Evolutionary conservation across 2,329 filamentous ascomycete species (phyloP), one percentile per base, ranked within the genome.

Genomic region (Cladosporium halotolerans): DNA sequence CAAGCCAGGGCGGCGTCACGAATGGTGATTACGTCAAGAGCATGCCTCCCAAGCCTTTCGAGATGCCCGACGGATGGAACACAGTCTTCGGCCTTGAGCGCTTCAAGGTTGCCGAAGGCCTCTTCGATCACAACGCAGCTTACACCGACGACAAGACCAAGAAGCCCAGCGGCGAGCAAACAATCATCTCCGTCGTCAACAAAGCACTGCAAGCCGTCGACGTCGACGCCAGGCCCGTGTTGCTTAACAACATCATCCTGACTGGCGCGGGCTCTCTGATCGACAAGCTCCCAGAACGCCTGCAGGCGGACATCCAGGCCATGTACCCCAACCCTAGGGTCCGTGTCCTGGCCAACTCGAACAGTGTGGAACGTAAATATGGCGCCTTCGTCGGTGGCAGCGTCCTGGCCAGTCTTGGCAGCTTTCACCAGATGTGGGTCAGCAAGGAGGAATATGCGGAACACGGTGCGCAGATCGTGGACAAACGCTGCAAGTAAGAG

Each of bases 341-440:
- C 63, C 88, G 93, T 71, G 83, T 99, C 36, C 87, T 93, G 62
- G 89, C 93, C 0, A 86, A 90, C 0, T 89, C 89, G 14, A 83
- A 92, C 63, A 88, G 88, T 0, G 88, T 86, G 36, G 95, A 99
- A 78, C 78, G 95, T 51, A 86, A 90, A 60, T 97, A 95, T 70
- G 91, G 89, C 18, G 85, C 88, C 46, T 99, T 93, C 92, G 90
- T 99, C 61, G 93, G 95, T 44, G 93, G 93, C 43, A 96, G 90
- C 72, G 96, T 99, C 63, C 76, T 99, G 61, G 91, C 89, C 6
- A 96, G 91, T 71, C 72, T 99, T 73, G 95, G 95, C 9, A 96
- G 91, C 11, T 99, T 99, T 74, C 93, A 99, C 75, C 93, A 99
- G 63, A 92, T 99, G 87, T 99, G 93, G 93, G 95, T 99, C 63